A percentile compares a stretch with the other conserved stretches of the same genome.
Evolutionary conservation across 768 basidiomycete species (phyloP).

Genomic region (Tricholoma terreum): DNA sequence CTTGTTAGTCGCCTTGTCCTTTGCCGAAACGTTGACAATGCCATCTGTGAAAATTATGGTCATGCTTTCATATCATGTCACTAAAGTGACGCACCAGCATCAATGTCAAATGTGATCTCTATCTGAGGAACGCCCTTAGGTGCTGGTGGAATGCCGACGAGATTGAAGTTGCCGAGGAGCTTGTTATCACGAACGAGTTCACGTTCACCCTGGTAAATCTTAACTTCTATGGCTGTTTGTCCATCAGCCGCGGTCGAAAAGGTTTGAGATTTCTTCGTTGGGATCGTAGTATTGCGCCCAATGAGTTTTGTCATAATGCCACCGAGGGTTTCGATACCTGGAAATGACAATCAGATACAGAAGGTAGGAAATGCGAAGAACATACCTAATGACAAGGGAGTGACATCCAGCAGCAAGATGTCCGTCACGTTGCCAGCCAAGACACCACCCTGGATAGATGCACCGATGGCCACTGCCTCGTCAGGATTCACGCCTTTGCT

Average conservation of each 20-base stretch:
- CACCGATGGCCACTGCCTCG: constrained; percentile 98
- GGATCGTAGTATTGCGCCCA: constrained; percentile 97
- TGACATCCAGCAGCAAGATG: constrained; percentile 91
- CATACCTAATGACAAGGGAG: constrained; percentile 91
- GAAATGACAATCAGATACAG: constrained; percentile 1
- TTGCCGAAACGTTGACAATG: constrained; percentile 96
- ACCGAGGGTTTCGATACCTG: constrained; percentile 91
- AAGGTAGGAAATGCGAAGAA: not conserved
- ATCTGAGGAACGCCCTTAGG: constrained; percentile 84
- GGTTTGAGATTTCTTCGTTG: constrained; percentile 98
- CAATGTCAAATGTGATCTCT: constrained; percentile 93
- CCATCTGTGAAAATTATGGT: constrained; percentile 50
- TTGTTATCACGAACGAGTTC: constrained; percentile 99
- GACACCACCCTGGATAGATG: constrained; percentile 97
- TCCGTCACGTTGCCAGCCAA: constrained; percentile 95
- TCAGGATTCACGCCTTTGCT: constrained; percentile 99
- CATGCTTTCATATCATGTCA: constrained; percentile 1
- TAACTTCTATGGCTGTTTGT: constrained; percentile 99
- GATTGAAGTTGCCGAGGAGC: constrained; percentile 98
- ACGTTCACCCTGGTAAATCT: constrained; percentile 99
- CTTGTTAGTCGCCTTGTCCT: constrained; percentile 89
- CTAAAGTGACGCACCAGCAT: constrained; percentile 61
- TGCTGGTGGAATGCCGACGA: constrained; percentile 92
- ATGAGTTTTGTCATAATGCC: constrained; percentile 99
- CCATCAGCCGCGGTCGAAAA: constrained; percentile 99